phyloP scores from a whole-genome alignment of 371 early-diverging fungal species.

The Capillidium heterosporum region DNA sequence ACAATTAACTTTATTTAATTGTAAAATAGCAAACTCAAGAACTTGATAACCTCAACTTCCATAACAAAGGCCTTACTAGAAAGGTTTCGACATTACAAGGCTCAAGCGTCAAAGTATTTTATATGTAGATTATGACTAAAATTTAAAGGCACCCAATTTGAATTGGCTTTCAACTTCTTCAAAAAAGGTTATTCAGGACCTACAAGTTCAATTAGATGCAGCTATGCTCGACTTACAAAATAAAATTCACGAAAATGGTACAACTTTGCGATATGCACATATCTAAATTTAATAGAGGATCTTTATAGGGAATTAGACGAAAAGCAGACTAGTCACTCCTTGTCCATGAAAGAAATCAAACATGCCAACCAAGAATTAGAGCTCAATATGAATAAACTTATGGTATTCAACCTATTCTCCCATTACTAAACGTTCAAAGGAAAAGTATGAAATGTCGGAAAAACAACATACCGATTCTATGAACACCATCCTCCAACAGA shows the following conservation, averaged over 20 bases:
- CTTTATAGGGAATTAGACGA: not conserved
- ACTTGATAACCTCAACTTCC: conserved; percentile 2
- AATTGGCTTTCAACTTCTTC: not conserved
- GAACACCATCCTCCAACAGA: not conserved
- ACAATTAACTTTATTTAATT: too few relatives aligned
- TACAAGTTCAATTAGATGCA: not conserved
- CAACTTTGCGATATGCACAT: not conserved
- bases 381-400: not conserved
- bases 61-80: conserved; percentile 3
- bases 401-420: not conserved
- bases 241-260: conserved; percentile 1
- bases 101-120: not conserved
- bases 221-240: conserved; percentile 2
- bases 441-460: not conserved
- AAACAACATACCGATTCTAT: not conserved
- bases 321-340: too few relatives aligned
- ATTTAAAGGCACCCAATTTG: not conserved
- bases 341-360: not conserved
- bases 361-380: not conserved
- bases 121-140: not conserved
- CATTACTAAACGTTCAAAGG: not conserved
- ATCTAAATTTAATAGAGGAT: not conserved
- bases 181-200: not conserved
- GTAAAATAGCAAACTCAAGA: not conserved
- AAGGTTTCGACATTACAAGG: conserved; percentile 1